Conservation (phyloP, 2,329 filamentous ascomycete species). For the Calonectria henricotiae region DNA sequence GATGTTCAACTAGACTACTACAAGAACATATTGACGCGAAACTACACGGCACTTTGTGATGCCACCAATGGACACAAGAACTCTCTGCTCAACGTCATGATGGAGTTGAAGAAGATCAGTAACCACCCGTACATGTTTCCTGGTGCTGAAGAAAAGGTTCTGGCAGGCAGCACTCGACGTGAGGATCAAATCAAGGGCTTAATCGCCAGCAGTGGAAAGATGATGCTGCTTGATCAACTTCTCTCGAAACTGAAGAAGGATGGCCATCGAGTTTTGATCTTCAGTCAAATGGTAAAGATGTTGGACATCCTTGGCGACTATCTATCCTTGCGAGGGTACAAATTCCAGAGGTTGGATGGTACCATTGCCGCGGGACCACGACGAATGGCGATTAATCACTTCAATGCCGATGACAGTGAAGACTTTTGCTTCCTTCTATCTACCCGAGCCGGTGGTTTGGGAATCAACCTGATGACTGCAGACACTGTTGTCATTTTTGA, state of each 20-base stretch:
- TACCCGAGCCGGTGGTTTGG: constrained; percentile 95
- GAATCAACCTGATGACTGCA: constrained; percentile 98
- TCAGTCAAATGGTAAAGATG: constrained; percentile 99
- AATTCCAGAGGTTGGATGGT: constrained; percentile 95
- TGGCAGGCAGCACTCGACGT: constrained; percentile 84
- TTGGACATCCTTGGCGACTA: constrained; percentile 97
- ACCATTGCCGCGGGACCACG: constrained; percentile 92
- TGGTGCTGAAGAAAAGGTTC: constrained; percentile 90
- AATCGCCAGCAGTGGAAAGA: constrained; percentile 98
- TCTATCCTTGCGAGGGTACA: constrained; percentile 91
- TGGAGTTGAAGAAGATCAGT: constrained; percentile 99
- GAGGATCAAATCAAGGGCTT: constrained; percentile 94
- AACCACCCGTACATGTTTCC: constrained; percentile 99
- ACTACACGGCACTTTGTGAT: constrained; percentile 94
- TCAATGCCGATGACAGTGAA: constrained; percentile 95
- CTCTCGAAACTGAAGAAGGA: constrained; percentile 94
- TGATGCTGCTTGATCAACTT: constrained; percentile 99
- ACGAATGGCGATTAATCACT: constrained; percentile 96
- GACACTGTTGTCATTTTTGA: constrained; percentile 99
- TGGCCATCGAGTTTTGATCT: constrained; percentile 95
- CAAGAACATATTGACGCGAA: constrained; percentile 97
- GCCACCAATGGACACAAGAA: constrained; percentile 93
- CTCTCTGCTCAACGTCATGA: constrained; percentile 97
- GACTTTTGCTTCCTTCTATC: constrained; percentile 98
- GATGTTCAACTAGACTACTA: constrained; percentile 98